These are phyloP conservation scores for Ceratonia siliqua DNA, from an alignment of 306 rosid genomes.

Conservation along the genomic window DNA sequence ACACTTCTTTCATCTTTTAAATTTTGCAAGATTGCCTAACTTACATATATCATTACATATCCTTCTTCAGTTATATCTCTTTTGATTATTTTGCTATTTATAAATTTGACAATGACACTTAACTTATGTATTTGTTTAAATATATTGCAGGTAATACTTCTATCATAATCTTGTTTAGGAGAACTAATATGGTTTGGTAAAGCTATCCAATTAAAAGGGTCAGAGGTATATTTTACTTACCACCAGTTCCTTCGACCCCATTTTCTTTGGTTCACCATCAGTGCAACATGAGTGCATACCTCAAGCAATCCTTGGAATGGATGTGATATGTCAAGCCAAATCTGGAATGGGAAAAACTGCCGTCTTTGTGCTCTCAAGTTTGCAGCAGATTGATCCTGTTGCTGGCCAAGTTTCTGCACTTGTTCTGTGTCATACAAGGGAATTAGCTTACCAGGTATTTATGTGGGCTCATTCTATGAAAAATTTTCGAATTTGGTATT, in stretches of 20 bases:
- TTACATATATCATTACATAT: not conserved
- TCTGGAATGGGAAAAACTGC: constrained; percentile 90
- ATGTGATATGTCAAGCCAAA: constrained; percentile 82
- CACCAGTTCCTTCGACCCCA: constrained; percentile 55
- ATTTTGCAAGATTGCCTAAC: not conserved
- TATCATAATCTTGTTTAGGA: constrained; percentile 57
- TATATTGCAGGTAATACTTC: constrained; percentile 61
- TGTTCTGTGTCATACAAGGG: constrained; percentile 76
- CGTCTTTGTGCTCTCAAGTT: constrained; percentile 69
- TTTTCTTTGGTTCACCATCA: constrained; percentile 71
- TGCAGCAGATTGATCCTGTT: constrained; percentile 82
- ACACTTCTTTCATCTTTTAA: not conserved
- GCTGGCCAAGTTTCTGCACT: constrained; percentile 82
- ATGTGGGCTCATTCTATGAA: not conserved
- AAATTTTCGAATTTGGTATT: not conserved
- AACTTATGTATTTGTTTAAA: constrained; percentile 6
- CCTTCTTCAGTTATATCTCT: not conserved
- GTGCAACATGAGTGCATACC: constrained; percentile 90
- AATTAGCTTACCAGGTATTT: constrained; percentile 72
- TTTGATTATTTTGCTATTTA: not conserved
- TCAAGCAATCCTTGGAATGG: constrained; percentile 86
- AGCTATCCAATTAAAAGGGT: constrained; percentile 48
- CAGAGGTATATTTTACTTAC: constrained; percentile 63
- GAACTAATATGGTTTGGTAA: constrained; percentile 54
- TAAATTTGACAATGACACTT: not conserved